Evolutionary conservation across 2,329 filamentous ascomycete species (phyloP).

Genomic region (Xenoacremonium recifei): DNA sequence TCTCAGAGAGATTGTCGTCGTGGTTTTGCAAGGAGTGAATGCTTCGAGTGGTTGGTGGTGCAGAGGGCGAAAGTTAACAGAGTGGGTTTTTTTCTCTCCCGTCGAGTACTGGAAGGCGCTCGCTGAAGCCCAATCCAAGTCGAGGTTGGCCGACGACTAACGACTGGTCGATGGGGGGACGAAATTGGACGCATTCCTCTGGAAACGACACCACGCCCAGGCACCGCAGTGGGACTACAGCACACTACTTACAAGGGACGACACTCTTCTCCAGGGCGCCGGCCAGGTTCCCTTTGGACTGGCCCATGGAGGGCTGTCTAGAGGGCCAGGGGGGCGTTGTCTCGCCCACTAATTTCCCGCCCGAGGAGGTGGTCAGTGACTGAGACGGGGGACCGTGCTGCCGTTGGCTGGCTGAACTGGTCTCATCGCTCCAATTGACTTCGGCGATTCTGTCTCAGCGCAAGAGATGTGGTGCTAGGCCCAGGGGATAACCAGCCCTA

Average conservation of each 20-base stretch:
- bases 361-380: constrained; percentile 1
- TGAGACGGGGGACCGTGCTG: constrained; percentile 1
- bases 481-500: no score
- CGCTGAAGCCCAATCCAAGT: background rate
- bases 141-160: constrained; percentile 1
- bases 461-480: no score
- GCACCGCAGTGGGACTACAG: background rate
- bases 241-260: background rate
- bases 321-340: background rate
- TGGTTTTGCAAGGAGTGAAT: background rate
- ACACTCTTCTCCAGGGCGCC: no score
- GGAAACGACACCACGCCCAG: constrained; percentile 13
- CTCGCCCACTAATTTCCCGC: constrained; percentile 5
- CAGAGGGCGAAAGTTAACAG: constrained; percentile 6
- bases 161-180: constrained; percentile 15
- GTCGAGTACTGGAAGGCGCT: background rate
- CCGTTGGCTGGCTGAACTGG: constrained; percentile 4
- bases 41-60: background rate
- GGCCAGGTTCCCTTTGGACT: no score
- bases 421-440: no score
- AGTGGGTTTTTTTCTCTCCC: constrained; percentile 8
- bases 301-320: no score
- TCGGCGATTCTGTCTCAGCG: no score
- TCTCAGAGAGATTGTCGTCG: background rate
- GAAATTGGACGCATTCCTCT: constrained; percentile 27